Conservation (phyloP, 768 basidiomycete genomes). For the Kwoniella shandongensis region DNA sequence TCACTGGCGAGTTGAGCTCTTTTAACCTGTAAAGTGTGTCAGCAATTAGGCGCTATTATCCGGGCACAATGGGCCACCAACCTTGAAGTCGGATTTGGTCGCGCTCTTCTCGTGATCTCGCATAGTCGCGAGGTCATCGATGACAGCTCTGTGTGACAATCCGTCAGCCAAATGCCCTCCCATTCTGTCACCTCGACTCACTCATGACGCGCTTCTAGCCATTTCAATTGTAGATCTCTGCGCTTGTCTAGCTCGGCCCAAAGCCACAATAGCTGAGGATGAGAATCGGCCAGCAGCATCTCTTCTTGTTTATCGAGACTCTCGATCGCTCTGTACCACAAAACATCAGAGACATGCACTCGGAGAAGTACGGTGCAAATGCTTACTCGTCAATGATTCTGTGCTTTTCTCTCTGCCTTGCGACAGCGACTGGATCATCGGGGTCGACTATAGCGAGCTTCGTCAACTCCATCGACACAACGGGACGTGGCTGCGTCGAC, state of each 20-base stretch:
- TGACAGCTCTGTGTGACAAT: constrained; percentile 15
- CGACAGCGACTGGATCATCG: constrained; percentile 40
- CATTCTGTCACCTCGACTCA: background rate
- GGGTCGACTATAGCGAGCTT: constrained; percentile 37
- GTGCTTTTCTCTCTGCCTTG: constrained; percentile 34
- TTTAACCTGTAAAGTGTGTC: constrained; percentile 1
- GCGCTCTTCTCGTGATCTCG: constrained; percentile 20
- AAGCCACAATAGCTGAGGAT: constrained; percentile 31
- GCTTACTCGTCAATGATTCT: constrained; percentile 44
- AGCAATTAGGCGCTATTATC: background rate
- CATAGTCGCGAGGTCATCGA: constrained; percentile 19
- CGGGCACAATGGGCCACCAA: constrained; percentile 1
- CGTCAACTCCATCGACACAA: too few relatives aligned
- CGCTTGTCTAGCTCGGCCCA: constrained; percentile 32
- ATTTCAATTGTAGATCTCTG: constrained; percentile 12
- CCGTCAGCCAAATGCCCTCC: background rate
- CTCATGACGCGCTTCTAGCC: constrained; percentile 14
- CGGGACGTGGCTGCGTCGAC: too few relatives aligned
- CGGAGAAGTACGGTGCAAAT: too few relatives aligned
- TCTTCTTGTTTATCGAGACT: constrained; percentile 33
- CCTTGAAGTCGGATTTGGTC: constrained; percentile 20
- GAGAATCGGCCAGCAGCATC: constrained; percentile 18
- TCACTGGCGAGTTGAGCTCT: constrained; percentile 11
- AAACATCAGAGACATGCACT: background rate
- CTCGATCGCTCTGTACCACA: constrained; percentile 28